These are phyloP conservation scores for Clonostachys rhizophaga DNA, from an alignment of 2,329 filamentous ascomycete genomes.

Conservation along the genomic window DNA sequence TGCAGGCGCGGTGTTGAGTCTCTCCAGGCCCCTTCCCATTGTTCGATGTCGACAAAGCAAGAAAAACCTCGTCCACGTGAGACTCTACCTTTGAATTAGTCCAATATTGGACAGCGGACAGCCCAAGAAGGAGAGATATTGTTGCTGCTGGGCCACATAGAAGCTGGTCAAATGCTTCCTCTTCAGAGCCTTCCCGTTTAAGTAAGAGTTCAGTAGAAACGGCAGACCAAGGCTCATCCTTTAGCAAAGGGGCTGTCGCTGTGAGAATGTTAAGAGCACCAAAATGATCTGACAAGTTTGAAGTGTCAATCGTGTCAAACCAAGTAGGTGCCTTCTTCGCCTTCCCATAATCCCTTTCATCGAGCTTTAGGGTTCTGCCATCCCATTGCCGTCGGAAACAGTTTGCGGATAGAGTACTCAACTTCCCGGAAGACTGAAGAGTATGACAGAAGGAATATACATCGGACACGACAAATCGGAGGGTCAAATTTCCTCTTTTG, in stretches of 20 bases:
- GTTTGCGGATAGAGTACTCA: slow-evolving; percentile 22
- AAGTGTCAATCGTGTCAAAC: slow-evolving; percentile 55
- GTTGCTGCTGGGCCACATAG: slow-evolving; percentile 41
- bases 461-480: slow-evolving; percentile 44
- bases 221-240: slow-evolving; percentile 31
- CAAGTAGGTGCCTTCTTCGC: slow-evolving; percentile 22
- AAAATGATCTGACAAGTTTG: slow-evolving; percentile 33
- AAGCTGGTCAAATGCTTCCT: slow-evolving; percentile 27
- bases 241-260: slow-evolving; percentile 40
- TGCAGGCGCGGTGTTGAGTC: slow-evolving; percentile 16
- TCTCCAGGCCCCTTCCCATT: slow-evolving; percentile 4
- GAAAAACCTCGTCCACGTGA: slow-evolving; percentile 29
- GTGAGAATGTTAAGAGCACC: slow-evolving; percentile 30
- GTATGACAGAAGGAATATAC: slow-evolving; percentile 45
- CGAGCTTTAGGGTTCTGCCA: slow-evolving; percentile 31
- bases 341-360: slow-evolving; percentile 31
- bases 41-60: slow-evolving; percentile 10
- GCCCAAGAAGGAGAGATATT: slow-evolving; percentile 43
- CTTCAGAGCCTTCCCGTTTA: slow-evolving; percentile 13
- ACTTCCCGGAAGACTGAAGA: slow-evolving; percentile 33
- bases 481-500: slow-evolving; percentile 15
- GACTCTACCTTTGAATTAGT: slow-evolving; percentile 38
- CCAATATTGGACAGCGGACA: slow-evolving; percentile 43
- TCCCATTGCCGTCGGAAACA: slow-evolving; percentile 36
- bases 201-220: slow-evolving; percentile 43